phyloP scores from a whole-genome alignment of 1,139 yeast genomes.

The Hyphopichia wangnamkhiaoensis region DNA sequence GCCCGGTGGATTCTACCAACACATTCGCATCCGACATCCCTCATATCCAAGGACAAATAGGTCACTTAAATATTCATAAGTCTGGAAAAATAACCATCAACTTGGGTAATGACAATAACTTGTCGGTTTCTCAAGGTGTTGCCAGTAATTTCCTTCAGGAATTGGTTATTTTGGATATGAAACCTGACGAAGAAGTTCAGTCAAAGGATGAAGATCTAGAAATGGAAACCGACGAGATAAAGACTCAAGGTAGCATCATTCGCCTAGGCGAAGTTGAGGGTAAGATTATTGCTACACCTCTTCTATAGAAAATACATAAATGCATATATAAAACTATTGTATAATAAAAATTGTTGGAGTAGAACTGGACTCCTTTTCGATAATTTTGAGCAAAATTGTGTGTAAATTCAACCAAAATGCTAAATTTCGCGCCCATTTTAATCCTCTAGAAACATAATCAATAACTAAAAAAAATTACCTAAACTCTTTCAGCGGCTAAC shows the following conservation, averaged over 20 bases:
- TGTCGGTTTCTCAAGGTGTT: constrained; percentile 77
- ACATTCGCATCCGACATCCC: constrained; percentile 12
- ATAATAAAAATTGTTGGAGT: background rate
- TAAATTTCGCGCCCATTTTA: no score
- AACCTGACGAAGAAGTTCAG: constrained; percentile 11
- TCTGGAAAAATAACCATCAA: constrained; percentile 79
- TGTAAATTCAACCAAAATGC: no score
- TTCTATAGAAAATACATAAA: background rate
- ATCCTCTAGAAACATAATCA: no score
- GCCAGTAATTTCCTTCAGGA: constrained; percentile 75
- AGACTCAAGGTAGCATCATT: constrained; percentile 39
- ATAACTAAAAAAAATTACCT: no score
- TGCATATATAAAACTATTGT: background rate
- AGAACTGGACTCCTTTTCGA: no score
- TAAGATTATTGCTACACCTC: constrained; percentile 57
- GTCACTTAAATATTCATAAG: constrained; percentile 70
- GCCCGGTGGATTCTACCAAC: constrained; percentile 12
- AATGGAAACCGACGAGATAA: constrained; percentile 36
- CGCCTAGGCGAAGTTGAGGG: constrained; percentile 64
- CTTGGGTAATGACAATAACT: constrained; percentile 63
- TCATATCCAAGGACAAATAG: constrained; percentile 57
- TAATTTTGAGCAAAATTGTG: no score
- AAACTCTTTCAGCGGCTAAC: no score
- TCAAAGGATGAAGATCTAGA: constrained; percentile 23
- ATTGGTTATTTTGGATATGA: constrained; percentile 55